These are phyloP conservation scores for Suhomyces bokatorum DNA, from an alignment of 1,139 yeast species.

Conservation along the genomic window DNA sequence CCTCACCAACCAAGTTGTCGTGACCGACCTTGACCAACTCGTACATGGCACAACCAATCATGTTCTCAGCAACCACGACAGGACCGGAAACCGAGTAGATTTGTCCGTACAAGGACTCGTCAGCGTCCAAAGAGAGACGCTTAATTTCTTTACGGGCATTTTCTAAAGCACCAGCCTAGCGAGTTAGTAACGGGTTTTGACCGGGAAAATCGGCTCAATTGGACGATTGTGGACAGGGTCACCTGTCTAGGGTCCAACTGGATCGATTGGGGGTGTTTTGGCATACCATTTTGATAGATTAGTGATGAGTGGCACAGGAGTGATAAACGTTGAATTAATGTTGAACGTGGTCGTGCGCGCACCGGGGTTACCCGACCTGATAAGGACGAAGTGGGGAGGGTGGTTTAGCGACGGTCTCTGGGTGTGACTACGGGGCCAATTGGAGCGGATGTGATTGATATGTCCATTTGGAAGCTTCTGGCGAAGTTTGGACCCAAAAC, in stretches of 20 bases:
- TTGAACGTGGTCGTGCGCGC: constrained; percentile 10
- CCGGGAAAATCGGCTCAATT: not conserved
- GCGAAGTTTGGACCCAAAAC: not conserved
- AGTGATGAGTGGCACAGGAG: constrained; percentile 5
- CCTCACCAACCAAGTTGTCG: constrained; percentile 95
- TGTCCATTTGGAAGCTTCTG: not conserved
- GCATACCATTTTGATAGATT: constrained; percentile 13
- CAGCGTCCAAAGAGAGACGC: constrained; percentile 79
- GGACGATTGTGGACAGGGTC: not conserved
- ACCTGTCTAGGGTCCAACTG: not conserved
- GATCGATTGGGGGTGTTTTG: not conserved
- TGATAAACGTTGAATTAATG: constrained; percentile 9
- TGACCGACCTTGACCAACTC: constrained; percentile 97
- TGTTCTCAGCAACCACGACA: constrained; percentile 94
- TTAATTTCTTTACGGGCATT: constrained; percentile 94
- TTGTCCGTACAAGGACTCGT: constrained; percentile 79
- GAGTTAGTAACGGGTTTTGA: constrained; percentile 19
- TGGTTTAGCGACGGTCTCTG: no score
- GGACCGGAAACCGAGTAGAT: constrained; percentile 97
- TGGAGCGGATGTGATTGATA: not conserved
- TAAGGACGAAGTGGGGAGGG: not conserved
- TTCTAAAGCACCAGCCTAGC: constrained; percentile 92
- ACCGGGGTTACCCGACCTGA: constrained; percentile 8
- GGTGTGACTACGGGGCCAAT: not conserved
- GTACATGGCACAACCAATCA: constrained; percentile 99